Base-by-base conservation (phyloP, 2,329 filamentous ascomycete genomes). In the Pseudogymnoascus sp. region DNA sequence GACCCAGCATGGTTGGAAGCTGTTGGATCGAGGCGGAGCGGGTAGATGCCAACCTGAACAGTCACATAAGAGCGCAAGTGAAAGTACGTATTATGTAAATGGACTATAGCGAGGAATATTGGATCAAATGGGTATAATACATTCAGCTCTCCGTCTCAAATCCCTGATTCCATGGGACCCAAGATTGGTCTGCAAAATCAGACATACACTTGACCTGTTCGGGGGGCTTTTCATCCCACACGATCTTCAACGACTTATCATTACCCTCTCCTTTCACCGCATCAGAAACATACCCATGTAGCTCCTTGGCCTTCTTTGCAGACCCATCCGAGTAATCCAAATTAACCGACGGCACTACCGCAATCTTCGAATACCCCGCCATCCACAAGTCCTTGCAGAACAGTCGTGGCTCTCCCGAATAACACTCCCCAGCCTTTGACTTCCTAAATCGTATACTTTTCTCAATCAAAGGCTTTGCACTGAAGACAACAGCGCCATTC, bases 331-430 rank as follows among this genome's bases (percentile, higher is more conserved):
- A 75, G 66, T 86, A 85, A 62, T 79, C 81, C 2, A 86, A 69
- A 64, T 82, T 84, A 2, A 86, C 77, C 1, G 74, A 76, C 0
- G 83, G 82, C 6, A 85, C 74, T 0, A 83, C 80, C 0, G 82
- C 81, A 63, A 85, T 81, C 65, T 76, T 81, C 11, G 77, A 74
- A 63, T 76, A 77, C 2, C 80, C 79, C 4, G 68, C 64, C 12
- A 66, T 74, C 80, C 82, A 86, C 66, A 85, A 61, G 64, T 86
- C 82, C 62, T 84, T 85, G 64, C 79, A 81, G 43, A 85, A 79
- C 14, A 84, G 66, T 59, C 78, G 76, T 1, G 82, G 80, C 67
- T 86, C 83, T 2, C 81, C 81, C 63, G 80, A 77, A 11, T 69
- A 73, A 61, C 82, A 85, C 67, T 85, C 83, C 54, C 63, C 65